phyloP scores from a whole-genome alignment of 2,329 filamentous ascomycete species.

The Scedosporium boydii region DNA sequence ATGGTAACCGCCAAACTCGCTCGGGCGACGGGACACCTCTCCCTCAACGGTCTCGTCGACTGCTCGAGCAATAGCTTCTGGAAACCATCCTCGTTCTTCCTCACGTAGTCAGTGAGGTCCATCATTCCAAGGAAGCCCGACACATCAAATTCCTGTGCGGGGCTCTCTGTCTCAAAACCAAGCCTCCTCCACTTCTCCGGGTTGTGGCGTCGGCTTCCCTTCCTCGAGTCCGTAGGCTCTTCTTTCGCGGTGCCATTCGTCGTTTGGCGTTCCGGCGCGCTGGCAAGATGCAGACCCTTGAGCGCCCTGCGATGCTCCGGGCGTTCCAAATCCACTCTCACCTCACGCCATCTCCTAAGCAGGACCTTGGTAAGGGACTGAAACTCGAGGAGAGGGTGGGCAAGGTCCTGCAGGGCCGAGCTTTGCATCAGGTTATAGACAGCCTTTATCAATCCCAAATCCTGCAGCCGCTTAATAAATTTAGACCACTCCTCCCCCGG shows the following conservation, averaged over 20 bases:
- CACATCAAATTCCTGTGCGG: conserved; percentile 72
- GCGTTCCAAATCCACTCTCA: conserved; percentile 74
- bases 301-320: conserved; percentile 81
- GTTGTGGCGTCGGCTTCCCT: conserved; percentile 63
- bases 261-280: conserved; percentile 51
- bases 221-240: conserved; percentile 31
- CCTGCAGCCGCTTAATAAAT: conserved; percentile 88
- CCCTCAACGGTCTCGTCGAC: conserved; percentile 56
- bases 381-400: conserved; percentile 84
- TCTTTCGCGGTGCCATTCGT: conserved; percentile 29
- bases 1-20: conserved; percentile 80
- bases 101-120: conserved; percentile 90
- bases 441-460: conserved; percentile 83
- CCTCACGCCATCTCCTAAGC: conserved; percentile 78
- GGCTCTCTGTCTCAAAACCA: conserved; percentile 86
- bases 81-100: conserved; percentile 84
- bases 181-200: conserved; percentile 88
- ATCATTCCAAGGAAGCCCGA: conserved; percentile 93
- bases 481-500: conserved; percentile 76
- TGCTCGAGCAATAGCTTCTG: conserved; percentile 91
- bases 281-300: conserved; percentile 76
- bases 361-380: conserved; percentile 85
- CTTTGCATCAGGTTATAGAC: conserved; percentile 93
- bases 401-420: conserved; percentile 80
- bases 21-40: conserved; percentile 78